Percentiles rank a stretch among this genome's conserved stretches.
phyloP scores from a whole-genome alignment of 106 monocot genomes.

The Dendrobium chrysotoxum region DNA sequence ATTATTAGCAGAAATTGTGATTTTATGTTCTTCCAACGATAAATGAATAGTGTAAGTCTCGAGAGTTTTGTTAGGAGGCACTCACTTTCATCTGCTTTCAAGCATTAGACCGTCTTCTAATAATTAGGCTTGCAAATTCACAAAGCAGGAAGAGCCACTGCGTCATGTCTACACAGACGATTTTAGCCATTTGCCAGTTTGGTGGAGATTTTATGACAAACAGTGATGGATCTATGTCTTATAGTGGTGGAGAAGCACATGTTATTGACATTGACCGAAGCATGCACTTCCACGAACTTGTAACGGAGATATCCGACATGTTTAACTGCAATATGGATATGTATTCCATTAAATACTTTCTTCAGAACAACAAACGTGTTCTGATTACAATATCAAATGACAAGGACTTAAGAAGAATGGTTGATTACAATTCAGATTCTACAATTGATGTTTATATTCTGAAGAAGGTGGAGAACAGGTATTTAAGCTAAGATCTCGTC shows the following conservation, averaged over 20 bases:
- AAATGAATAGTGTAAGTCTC: no score
- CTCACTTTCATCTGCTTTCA: background rate
- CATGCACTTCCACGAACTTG: constrained; percentile 51
- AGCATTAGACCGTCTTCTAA: background rate
- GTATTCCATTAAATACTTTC: constrained; percentile 82
- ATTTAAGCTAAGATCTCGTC: background rate
- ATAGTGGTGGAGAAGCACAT: constrained; percentile 88
- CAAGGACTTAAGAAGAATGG: constrained; percentile 85
- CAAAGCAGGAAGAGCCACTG: background rate
- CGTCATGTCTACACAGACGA: constrained; percentile 34
- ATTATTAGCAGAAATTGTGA: background rate
- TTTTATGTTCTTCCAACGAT: background rate
- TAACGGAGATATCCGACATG: constrained; percentile 72
- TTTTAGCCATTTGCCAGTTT: constrained; percentile 82
- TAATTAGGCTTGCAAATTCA: background rate
- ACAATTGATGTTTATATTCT: constrained; percentile 77
- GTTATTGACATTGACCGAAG: constrained; percentile 69
- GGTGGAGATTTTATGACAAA: constrained; percentile 77
- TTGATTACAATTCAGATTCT: constrained; percentile 68
- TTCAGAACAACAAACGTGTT: constrained; percentile 74
- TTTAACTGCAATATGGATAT: constrained; percentile 41
- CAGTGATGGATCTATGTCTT: constrained; percentile 70
- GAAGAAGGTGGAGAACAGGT: constrained; percentile 67
- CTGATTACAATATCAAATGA: constrained; percentile 87
- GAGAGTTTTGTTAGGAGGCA: background rate